Conservation (phyloP, 1,284 basidiomycete species). For the Pseudozyma sp. region DNA sequence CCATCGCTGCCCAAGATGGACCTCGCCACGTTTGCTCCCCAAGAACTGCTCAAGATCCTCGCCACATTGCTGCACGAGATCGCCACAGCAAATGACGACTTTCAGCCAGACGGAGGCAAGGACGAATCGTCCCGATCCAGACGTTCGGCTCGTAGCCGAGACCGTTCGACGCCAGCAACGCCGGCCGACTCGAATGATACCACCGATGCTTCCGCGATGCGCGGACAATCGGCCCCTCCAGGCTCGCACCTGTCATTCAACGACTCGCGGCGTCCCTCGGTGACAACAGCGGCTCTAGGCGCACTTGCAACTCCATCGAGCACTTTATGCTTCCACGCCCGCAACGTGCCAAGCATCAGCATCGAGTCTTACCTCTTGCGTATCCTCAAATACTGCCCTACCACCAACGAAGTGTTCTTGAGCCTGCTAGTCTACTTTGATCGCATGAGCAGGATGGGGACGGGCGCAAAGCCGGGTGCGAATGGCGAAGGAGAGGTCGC, state of each 20-base stretch:
- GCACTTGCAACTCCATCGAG: slow-evolving; percentile 83
- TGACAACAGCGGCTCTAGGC: slow-evolving; percentile 80
- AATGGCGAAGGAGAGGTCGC: slow-evolving; percentile 46
- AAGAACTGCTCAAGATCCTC: slow-evolving; percentile 84
- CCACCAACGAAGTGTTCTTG: slow-evolving; percentile 96
- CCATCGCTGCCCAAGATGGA: slow-evolving; percentile 70
- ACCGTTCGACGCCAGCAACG: slow-evolving; percentile 28
- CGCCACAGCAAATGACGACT: slow-evolving; percentile 85
- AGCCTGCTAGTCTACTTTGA: slow-evolving; percentile 96
- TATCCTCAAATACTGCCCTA: slow-evolving; percentile 97
- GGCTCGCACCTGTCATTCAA: slow-evolving; percentile 52
- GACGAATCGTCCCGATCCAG: slow-evolving; percentile 29
- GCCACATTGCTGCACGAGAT: slow-evolving; percentile 90
- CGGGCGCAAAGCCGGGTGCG: slow-evolving; percentile 56
- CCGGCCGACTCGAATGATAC: slow-evolving; percentile 10
- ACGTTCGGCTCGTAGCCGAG: slow-evolving; percentile 28
- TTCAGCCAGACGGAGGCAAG: slow-evolving; percentile 53
- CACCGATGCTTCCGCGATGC: slow-evolving; percentile 1
- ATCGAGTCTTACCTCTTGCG: slow-evolving; percentile 94
- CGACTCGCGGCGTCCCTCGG: slow-evolving; percentile 52
- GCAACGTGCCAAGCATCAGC: slow-evolving; percentile 92
- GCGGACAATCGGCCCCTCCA: slow-evolving; percentile 26
- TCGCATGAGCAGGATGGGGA: slow-evolving; percentile 78
- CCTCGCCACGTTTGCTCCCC: slow-evolving; percentile 73
- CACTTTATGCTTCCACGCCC: slow-evolving; percentile 91